Percentiles rank a stretch among this genome's conserved stretches.
phyloP scores from a whole-genome alignment of 2,329 filamentous ascomycete genomes.

The Talaromyces albobiverticillius region DNA sequence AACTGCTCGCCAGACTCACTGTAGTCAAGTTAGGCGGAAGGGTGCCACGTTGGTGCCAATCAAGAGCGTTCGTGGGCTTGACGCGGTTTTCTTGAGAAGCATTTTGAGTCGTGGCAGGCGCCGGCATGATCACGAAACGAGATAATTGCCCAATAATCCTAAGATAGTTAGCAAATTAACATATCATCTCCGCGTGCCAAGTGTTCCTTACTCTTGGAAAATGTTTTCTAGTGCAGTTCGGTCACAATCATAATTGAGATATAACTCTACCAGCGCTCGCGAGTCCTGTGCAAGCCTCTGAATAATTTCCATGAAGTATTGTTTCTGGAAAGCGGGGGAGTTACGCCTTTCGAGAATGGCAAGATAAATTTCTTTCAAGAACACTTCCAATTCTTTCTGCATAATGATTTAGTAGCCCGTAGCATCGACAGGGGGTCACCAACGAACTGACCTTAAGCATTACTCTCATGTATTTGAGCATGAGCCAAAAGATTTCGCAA shows the following conservation, averaged over 20 bases:
- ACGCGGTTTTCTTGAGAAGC: constrained; percentile 77
- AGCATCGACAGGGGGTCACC: too few relatives aligned
- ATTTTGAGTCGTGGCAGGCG: constrained; percentile 70
- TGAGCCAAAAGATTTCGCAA: constrained; percentile 96
- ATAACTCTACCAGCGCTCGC: constrained; percentile 85
- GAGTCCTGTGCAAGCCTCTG: constrained; percentile 82
- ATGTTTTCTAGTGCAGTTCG: constrained; percentile 90
- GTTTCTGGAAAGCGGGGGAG: constrained; percentile 85
- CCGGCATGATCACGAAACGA: constrained; percentile 75
- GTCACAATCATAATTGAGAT: constrained; percentile 98
- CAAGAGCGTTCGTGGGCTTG: constrained; percentile 59
- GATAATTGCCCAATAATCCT: constrained; percentile 91
- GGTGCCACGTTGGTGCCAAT: constrained; percentile 85
- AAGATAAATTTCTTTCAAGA: constrained; percentile 95
- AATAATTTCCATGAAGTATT: constrained; percentile 83
- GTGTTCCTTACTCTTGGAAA: constrained; percentile 63
- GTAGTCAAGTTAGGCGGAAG: constrained; percentile 84
- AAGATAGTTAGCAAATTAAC: constrained; percentile 9
- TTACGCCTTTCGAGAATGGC: constrained; percentile 84
- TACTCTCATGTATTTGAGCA: constrained; percentile 88
- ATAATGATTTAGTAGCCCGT: constrained; percentile 16
- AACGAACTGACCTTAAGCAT: constrained; percentile 72
- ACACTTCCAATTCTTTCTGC: constrained; percentile 94
- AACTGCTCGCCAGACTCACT: constrained; percentile 62
- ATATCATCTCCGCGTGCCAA: neutral